phyloP scores from a whole-genome alignment of 345 rosid species.

The Acer yangbiense region DNA sequence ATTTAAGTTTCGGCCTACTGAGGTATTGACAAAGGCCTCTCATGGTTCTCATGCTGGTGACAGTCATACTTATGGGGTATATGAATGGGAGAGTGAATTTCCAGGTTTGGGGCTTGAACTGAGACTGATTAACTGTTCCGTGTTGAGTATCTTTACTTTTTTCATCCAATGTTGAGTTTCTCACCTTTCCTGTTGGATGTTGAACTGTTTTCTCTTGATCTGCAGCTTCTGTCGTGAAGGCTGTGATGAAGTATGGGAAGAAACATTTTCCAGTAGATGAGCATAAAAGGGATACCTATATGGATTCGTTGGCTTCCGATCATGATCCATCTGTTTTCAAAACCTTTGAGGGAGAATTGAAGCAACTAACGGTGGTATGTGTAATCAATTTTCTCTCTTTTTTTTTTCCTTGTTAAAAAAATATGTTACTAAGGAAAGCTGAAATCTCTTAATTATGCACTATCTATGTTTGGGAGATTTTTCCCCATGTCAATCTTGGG shows the following conservation, averaged over 20 bases:
- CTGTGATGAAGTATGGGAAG: constrained; percentile 81
- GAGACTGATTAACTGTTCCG: not conserved
- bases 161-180: not conserved
- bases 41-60: constrained; percentile 54
- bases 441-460: not conserved
- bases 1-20: constrained; percentile 53
- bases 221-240: constrained; percentile 91
- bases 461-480: not conserved
- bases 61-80: constrained; percentile 46
- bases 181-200: not conserved
- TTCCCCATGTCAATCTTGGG: not conserved
- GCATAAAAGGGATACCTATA: constrained; percentile 75
- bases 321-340: constrained; percentile 46
- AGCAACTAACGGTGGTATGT: constrained; percentile 78
- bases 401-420: not conserved
- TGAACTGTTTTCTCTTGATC: constrained; percentile 23
- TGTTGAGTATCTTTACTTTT: not conserved
- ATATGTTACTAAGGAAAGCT: not conserved
- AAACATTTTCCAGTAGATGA: constrained; percentile 75
- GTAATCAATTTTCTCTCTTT: not conserved
- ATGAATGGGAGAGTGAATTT: constrained; percentile 94
- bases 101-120: constrained; percentile 54
- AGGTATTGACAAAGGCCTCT: constrained; percentile 52
- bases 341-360: constrained; percentile 62
- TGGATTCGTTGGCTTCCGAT: constrained; percentile 37